Evolutionary conservation across 1,284 basidiomycete species (phyloP), one percentile per base, ranked within the genome.

Genomic region (Puccinia hordei): DNA sequence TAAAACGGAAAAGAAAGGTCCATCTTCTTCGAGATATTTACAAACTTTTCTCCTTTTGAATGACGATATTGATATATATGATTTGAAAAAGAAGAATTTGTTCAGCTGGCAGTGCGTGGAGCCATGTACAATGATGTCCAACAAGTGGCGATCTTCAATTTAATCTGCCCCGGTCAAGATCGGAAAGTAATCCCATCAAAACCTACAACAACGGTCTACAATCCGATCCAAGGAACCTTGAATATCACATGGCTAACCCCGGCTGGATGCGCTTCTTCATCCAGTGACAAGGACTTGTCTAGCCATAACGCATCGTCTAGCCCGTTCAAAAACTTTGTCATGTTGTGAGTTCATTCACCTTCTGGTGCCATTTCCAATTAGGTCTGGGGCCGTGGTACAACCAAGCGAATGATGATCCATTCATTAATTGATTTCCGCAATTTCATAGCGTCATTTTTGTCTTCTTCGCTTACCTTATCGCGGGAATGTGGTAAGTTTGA

Each of bases 111-210:
- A 2, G 55, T 68, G 13, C 12, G 38, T 6, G 74, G 74, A 44
- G n/a, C 59, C 10, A 77, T 35, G 44, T 68, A 77, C 51, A 53
- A 66, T 49, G 33, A 49, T 22, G 46, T 53, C 51, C 74, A 77
- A 68, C 74, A 77, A 55, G 35, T 33, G 10, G 41, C 51, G 6
- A 13, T 51, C 38, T 49, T 77, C 12, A 68, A 51, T 35, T 55
- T 77, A 19, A 53, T 65, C 49, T 77, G 74, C 30, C 46, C 63
- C 5, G 61, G 22, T 22, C 6, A 33, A 66, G 41, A 59, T 22
- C 10, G 57, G 57, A 59, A 59, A 59, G 24, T n/a, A 9, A 17
- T 13, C 46, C 46, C 13, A 2, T 19, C 46, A 49, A 27, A 59
- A 12, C 24, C 27, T 6, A 24, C 57, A 4, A 66, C 63, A n/a